Evolutionary conservation across 306 rosid genomes (phyloP).

Genomic region (Citrullus colocynthis): DNA sequence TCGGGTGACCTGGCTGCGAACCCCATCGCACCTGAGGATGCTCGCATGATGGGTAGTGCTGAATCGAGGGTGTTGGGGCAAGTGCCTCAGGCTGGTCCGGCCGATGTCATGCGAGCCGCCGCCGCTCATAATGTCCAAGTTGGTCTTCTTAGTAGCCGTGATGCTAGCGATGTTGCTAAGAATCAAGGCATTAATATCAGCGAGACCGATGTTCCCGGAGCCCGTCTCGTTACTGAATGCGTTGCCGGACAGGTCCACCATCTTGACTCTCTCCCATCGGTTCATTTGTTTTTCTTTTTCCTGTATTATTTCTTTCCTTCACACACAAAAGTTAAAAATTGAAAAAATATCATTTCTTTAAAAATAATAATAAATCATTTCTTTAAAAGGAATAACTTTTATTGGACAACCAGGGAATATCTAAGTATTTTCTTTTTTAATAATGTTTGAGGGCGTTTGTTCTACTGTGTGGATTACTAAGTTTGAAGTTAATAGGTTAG

Average conservation of each 20-base stretch:
- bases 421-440: too few relatives aligned
- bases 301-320: background rate
- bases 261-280: background rate
- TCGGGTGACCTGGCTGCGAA: conserved; percentile 42
- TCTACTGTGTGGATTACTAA: too few relatives aligned
- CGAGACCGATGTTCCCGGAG: conserved; percentile 36
- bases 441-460: too few relatives aligned
- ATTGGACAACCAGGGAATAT: too few relatives aligned
- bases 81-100: conserved; percentile 44
- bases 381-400: too few relatives aligned
- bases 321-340: too few relatives aligned
- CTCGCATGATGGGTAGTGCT: conserved; percentile 69
- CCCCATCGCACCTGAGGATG: conserved; percentile 54
- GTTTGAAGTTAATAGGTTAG: too few relatives aligned
- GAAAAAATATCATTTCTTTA: too few relatives aligned
- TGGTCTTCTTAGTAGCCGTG: conserved; percentile 32
- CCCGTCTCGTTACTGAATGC: conserved; percentile 43
- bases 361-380: too few relatives aligned
- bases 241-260: conserved; percentile 51
- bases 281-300: background rate
- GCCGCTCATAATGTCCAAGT: conserved; percentile 42
- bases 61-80: conserved; percentile 43
- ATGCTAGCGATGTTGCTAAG: conserved; percentile 29
- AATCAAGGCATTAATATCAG: conserved; percentile 45
- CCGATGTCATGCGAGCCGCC: conserved; percentile 55